Evolutionary conservation across 2,329 filamentous ascomycete genomes (phyloP).

Genomic region (Beauveria pseudobassiana): DNA sequence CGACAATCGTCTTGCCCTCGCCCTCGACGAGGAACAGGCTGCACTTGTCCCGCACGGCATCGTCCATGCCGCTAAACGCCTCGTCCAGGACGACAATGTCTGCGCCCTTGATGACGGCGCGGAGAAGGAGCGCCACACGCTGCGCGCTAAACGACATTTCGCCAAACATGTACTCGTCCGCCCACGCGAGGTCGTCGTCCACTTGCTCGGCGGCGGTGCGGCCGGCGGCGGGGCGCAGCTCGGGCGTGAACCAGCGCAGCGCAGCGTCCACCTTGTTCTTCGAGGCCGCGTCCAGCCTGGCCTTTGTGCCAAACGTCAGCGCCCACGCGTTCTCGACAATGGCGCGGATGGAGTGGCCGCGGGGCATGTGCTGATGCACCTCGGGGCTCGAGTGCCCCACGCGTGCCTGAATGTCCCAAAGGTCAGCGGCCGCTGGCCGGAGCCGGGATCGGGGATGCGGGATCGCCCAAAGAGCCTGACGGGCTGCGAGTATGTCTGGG

Average conservation of each 20-base stretch:
- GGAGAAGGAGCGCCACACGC: constrained; percentile 75
- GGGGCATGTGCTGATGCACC: constrained; percentile 87
- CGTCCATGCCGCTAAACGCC: constrained; percentile 80
- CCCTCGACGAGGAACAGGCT: constrained; percentile 68
- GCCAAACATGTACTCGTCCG: constrained; percentile 60
- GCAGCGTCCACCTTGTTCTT: constrained; percentile 57
- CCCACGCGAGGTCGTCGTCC: constrained; percentile 48
- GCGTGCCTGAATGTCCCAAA: constrained; percentile 82
- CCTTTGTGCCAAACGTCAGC: constrained; percentile 70
- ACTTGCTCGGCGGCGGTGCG: neutral
- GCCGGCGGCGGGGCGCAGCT: constrained; percentile 54
- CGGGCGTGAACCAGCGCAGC: constrained; percentile 68
- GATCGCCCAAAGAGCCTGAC: constrained; percentile 79
- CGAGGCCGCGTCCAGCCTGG: constrained; percentile 53
- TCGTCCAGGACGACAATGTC: constrained; percentile 83
- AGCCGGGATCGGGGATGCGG: constrained; percentile 66
- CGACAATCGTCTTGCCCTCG: constrained; percentile 37
- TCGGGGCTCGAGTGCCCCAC: constrained; percentile 93
- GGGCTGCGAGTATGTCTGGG: constrained; percentile 84
- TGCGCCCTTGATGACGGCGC: constrained; percentile 71
- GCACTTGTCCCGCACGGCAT: constrained; percentile 76
- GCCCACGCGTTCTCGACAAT: constrained; percentile 84
- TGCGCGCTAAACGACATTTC: constrained; percentile 74
- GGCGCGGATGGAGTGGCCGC: constrained; percentile 62
- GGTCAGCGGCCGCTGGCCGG: constrained; percentile 62